phyloP scores from a whole-genome alignment of 352 stramenopile species.

The Phytophthora fragariae region DNA sequence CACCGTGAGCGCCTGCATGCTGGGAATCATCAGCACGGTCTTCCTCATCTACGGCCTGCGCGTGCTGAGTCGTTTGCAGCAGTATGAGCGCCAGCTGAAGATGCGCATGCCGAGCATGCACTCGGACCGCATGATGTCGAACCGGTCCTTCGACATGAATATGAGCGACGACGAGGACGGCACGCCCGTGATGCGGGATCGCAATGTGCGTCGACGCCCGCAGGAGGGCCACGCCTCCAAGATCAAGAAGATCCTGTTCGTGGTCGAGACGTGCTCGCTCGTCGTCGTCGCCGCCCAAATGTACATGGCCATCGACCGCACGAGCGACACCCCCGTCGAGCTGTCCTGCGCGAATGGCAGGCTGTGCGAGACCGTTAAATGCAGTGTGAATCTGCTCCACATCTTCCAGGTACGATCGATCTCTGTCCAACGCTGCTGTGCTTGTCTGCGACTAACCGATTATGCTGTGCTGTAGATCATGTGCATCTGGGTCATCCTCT shows the following conservation, averaged over 20 bases:
- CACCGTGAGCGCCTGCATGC: conserved; percentile 47
- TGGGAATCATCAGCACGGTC: conserved; percentile 52
- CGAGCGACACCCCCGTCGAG: conserved; percentile 43
- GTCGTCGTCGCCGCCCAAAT: conserved; percentile 55
- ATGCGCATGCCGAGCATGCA: conserved; percentile 45
- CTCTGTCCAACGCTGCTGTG: neutral
- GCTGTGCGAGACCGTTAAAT: conserved; percentile 53
- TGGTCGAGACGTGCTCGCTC: conserved; percentile 46
- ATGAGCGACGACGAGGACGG: conserved; percentile 51
- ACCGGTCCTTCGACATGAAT: conserved; percentile 47
- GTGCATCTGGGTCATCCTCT: conserved; percentile 48
- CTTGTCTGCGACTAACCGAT: conserved; percentile 7
- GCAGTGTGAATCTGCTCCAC: conserved; percentile 54
- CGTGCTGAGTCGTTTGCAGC: conserved; percentile 45
- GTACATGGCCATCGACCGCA: conserved; percentile 52
- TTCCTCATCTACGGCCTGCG: conserved; percentile 56
- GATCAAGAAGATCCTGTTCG: conserved; percentile 57
- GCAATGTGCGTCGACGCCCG: conserved; percentile 27
- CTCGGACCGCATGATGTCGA: conserved; percentile 46
- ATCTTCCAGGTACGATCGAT: conserved; percentile 46
- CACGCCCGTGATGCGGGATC: conserved; percentile 25
- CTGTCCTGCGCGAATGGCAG: conserved; percentile 72
- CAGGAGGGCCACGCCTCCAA: conserved; percentile 46
- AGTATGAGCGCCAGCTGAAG: conserved; percentile 48
- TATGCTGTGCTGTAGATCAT: conserved; percentile 27